Conservation (phyloP, 306 rosid species). For the Aeschynomene evenia region DNA sequence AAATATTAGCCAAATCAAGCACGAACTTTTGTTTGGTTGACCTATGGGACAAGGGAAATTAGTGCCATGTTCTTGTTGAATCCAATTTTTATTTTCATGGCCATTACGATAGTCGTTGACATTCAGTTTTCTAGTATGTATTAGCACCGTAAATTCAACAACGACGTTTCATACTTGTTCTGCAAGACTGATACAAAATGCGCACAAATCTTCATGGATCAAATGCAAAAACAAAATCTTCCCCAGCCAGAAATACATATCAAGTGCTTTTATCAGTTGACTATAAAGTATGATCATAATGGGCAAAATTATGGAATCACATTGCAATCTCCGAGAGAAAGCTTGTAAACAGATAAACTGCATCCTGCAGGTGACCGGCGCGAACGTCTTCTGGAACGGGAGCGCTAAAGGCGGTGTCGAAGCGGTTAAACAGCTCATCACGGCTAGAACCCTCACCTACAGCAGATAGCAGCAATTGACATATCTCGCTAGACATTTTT, state of each 20-base stretch:
- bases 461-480: conserved; percentile 63
- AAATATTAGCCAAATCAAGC: conserved; percentile 37
- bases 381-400: conserved; percentile 83
- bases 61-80: neutral
- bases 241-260: conserved; percentile 5
- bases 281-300: neutral
- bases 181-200: neutral
- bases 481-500: conserved; percentile 81
- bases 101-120: neutral
- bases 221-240: conserved; percentile 25
- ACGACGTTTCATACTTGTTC: neutral
- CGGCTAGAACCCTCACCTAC: conserved; percentile 62
- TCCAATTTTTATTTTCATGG: too few species aligned
- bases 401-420: conserved; percentile 69
- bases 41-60: conserved; percentile 34
- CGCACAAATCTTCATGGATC: neutral
- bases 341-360: conserved; percentile 72
- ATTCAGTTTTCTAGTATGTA: too few species aligned
- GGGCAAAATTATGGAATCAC: conserved; percentile 28
- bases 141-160: too few species aligned
- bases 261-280: conserved; percentile 13
- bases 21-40: too few species aligned
- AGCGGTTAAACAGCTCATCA: conserved; percentile 74
- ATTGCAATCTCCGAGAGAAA: conserved; percentile 69
- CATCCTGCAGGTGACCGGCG: conserved; percentile 79